Base-by-base conservation (phyloP, 2,329 filamentous ascomycete species). In the Talaromyces verruculosus region DNA sequence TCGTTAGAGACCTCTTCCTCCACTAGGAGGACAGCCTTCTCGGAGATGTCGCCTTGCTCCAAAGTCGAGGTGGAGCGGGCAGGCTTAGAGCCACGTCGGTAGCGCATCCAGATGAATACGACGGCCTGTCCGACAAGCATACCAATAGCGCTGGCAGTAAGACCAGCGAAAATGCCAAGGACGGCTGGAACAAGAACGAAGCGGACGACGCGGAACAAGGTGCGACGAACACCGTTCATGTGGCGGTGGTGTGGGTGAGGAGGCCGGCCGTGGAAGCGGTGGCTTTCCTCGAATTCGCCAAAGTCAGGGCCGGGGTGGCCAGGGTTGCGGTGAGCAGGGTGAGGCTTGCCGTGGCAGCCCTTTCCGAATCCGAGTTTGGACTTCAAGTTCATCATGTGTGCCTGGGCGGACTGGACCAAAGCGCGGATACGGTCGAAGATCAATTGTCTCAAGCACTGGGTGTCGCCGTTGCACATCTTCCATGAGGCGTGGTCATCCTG, bases 101-200 rank as follows among this genome's bases (percentile, higher is more conserved):
- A 78, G 65, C 76, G 77, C 60, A 76, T 73, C 80, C 81, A 83
- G 55, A 83, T 59, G 71, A 79, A 81, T 35, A 81, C 74, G 49
- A 82, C 75, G 35, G 76, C 70, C 71, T 82, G 80, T 35, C 81
- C 81, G 53, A 82, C 74, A n/a, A 83, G 71, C 78, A 83, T 81
- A 57, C 81, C 81, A 51, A 83, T 69, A 10, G 78, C 79, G 67
- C 78, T 80, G 33, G 81, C 80, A 51, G 77, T 74, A 63, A 83
- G 70, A 65, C 80, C 81, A 33, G 80, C 80, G 30, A 81, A 71
- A 37, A 83, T 74, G 49, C 82, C 82, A 5, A 82, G 70, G n/a
- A 81, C 69, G 35, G 79, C 79, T 3, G 81, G 81, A 58, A 83
- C 72, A 57, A 83, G 68, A 37, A 83, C 78, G 68, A 81, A 78